Evolutionary conservation across 768 basidiomycete genomes (phyloP).

Genomic region (Rhizopogon salebrosus): DNA sequence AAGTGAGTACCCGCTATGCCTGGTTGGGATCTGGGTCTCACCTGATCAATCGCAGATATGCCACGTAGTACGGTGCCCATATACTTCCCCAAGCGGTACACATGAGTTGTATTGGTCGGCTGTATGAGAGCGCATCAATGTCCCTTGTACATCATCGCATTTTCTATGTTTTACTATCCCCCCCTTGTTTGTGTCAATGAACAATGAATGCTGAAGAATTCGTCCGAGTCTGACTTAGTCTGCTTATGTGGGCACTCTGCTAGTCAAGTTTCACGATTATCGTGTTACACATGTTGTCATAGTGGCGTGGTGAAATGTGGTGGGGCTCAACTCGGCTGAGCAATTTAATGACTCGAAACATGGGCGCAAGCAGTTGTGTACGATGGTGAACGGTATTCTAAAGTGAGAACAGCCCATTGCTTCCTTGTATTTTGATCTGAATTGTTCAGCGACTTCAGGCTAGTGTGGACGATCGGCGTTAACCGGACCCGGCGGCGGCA

Average conservation of each 20-base stretch:
- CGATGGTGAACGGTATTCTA: not conserved
- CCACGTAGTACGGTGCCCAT: constrained; percentile 42
- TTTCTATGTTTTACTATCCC: constrained; percentile 31
- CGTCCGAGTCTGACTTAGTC: not conserved
- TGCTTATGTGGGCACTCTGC: too few relatives aligned
- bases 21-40: not conserved
- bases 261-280: not conserved
- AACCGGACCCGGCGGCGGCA: too few relatives aligned
- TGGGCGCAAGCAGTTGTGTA: not conserved
- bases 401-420: not conserved
- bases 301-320: not conserved
- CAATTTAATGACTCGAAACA: not conserved
- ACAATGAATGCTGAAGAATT: not conserved
- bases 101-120: constrained; percentile 25
- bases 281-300: not conserved
- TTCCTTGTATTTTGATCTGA: not conserved
- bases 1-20: constrained; percentile 59
- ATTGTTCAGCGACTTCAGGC: too few relatives aligned
- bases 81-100: constrained; percentile 16
- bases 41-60: constrained; percentile 29
- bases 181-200: constrained; percentile 6
- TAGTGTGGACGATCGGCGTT: too few relatives aligned
- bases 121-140: constrained; percentile 30
- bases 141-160: constrained; percentile 22
- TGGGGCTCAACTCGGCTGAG: not conserved